Percentiles rank a stretch among this genome's conserved stretches.
Evolutionary conservation across 2,329 filamentous ascomycete genomes (phyloP).

Genomic region (Monilinia polystroma): DNA sequence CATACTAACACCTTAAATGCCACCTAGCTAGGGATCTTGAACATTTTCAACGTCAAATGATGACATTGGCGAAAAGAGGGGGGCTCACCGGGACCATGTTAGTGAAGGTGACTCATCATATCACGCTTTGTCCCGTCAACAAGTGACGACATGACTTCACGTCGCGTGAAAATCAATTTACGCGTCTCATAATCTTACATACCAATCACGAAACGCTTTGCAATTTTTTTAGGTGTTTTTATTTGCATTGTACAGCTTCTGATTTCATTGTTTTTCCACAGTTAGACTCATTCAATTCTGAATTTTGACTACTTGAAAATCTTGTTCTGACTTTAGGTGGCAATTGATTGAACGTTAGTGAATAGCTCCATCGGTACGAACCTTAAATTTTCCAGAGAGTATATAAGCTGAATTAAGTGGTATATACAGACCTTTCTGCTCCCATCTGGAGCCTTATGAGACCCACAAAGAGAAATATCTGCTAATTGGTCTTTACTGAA

Average conservation of each 20-base stretch:
- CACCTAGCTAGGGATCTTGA: no score
- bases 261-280: not conserved
- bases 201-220: not conserved
- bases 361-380: not conserved
- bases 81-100: not conserved
- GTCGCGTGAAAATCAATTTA: slow-evolving; percentile 21
- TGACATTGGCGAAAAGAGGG: no score
- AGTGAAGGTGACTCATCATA: not conserved
- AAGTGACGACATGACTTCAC: slow-evolving; percentile 19
- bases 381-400: not conserved
- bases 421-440: not conserved
- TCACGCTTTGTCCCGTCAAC: slow-evolving; percentile 10
- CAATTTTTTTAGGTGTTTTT: not conserved
- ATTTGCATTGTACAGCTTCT: not conserved
- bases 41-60: no score
- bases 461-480: no score
- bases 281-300: not conserved
- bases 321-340: not conserved
- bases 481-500: not conserved
- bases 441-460: not conserved
- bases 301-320: not conserved
- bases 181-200: slow-evolving; percentile 8
- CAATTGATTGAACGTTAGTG: not conserved
- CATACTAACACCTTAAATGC: no score
- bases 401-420: no score